These are phyloP conservation scores for Mycogone perniciosa DNA, from an alignment of 2,329 filamentous ascomycete species.

Conservation along the genomic window DNA sequence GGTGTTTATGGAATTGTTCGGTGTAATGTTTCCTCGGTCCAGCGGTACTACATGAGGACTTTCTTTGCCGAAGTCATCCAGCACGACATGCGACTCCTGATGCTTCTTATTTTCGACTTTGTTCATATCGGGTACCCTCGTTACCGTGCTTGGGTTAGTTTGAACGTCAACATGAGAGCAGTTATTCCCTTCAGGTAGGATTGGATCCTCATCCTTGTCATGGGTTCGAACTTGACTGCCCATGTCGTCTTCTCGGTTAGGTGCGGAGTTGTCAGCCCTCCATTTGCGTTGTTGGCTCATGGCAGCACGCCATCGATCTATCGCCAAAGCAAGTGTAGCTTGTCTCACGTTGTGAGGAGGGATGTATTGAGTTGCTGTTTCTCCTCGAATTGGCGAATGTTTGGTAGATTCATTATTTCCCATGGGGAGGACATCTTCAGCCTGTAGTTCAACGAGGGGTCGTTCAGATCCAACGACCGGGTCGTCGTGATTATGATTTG, in stretches of 20 bases:
- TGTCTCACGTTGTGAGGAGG: neutral
- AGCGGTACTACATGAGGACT: no score
- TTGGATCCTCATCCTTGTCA: neutral
- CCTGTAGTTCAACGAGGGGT: no score
- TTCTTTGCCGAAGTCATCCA: no score
- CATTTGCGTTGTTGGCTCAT: neutral
- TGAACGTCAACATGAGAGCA: neutral
- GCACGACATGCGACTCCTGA: neutral
- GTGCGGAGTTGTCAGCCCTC: neutral
- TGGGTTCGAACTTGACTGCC: neutral
- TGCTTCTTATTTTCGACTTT: neutral
- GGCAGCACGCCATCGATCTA: conserved; percentile 18
- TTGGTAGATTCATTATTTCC: no score
- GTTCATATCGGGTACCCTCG: neutral
- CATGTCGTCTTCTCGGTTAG: neutral
- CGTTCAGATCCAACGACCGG: neutral
- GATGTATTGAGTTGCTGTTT: neutral
- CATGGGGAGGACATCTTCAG: no score
- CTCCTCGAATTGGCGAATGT: neutral
- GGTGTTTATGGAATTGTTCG: neutral
- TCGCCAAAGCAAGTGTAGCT: conserved; percentile 11
- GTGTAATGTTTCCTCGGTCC: neutral
- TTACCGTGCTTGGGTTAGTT: neutral
- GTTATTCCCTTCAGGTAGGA: neutral
- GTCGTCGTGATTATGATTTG: no score